Percentiles rank a stretch among this genome's conserved stretches.
These are phyloP conservation scores for Candida sakaeoensis DNA, from an alignment of 805 yeast genomes.

Conservation along the genomic window DNA sequence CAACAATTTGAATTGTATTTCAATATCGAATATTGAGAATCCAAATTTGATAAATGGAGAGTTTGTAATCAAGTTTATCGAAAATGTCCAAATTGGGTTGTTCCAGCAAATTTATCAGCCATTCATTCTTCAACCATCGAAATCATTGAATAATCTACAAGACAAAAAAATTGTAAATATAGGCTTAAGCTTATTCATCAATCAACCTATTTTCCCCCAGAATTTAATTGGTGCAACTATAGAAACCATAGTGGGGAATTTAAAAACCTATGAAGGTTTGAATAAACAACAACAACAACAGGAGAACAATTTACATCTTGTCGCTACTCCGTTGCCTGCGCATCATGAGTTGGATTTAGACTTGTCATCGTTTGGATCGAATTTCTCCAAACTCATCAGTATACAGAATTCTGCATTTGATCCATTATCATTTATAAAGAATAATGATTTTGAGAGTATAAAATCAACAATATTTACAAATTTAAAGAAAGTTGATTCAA, in stretches of 20 bases:
- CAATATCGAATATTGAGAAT: neutral
- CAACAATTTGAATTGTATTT: slow-evolving; percentile 17
- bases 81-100: slow-evolving; percentile 64
- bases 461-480: slow-evolving; percentile 22
- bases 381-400: slow-evolving; percentile 68
- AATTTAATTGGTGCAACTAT: slow-evolving; percentile 24
- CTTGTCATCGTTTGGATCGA: slow-evolving; percentile 73
- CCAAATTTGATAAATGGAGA: slow-evolving; percentile 23
- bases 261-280: slow-evolving; percentile 26
- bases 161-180: slow-evolving; percentile 54
- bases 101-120: slow-evolving; percentile 48
- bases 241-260: slow-evolving; percentile 31
- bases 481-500: slow-evolving; percentile 24
- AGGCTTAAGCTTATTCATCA: slow-evolving; percentile 47
- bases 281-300: slow-evolving; percentile 13
- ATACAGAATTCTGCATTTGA: slow-evolving; percentile 63
- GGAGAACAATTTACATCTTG: slow-evolving; percentile 8
- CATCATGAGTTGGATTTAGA: slow-evolving; percentile 57
- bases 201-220: slow-evolving; percentile 8
- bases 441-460: slow-evolving; percentile 29
- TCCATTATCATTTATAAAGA: slow-evolving; percentile 56
- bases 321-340: no score
- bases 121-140: slow-evolving; percentile 51
- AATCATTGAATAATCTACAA: slow-evolving; percentile 44
- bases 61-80: slow-evolving; percentile 63